Conservation (phyloP, 2,329 filamentous ascomycete species). For the Stagonosporopsis cucurbitacearum region DNA sequence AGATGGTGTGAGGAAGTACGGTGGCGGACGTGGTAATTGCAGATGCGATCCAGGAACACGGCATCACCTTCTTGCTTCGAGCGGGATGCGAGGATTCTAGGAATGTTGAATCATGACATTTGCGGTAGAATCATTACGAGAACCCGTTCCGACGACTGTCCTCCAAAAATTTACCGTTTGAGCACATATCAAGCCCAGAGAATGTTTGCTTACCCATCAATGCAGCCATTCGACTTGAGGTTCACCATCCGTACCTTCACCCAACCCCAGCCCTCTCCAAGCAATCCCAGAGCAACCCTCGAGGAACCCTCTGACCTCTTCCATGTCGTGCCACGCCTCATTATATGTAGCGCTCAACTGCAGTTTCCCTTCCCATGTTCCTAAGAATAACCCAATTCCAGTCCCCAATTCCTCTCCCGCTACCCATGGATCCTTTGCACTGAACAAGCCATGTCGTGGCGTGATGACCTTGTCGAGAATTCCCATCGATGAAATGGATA, state of each 20-base stretch:
- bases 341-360: constrained; percentile 53
- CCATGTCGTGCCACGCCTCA: constrained; percentile 51
- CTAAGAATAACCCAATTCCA: constrained; percentile 49
- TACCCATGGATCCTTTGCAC: constrained; percentile 50
- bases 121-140: background rate
- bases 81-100: background rate
- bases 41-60: background rate
- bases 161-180: background rate
- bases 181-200: background rate
- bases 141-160: background rate
- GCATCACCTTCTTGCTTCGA: background rate
- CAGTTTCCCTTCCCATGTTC: constrained; percentile 48
- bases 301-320: constrained; percentile 16
- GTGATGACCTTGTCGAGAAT: constrained; percentile 25
- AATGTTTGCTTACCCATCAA: background rate
- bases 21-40: background rate
- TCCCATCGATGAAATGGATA: constrained; percentile 21
- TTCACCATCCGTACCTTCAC: background rate
- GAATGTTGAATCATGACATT: background rate
- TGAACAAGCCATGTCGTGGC: background rate
- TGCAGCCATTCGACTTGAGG: background rate
- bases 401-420: constrained; percentile 55
- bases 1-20: background rate
- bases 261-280: constrained; percentile 1
- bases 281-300: constrained; percentile 10